Evolutionary conservation across 805 yeast species (phyloP).

Genomic region (Cyberlindnera euphorbiae): DNA sequence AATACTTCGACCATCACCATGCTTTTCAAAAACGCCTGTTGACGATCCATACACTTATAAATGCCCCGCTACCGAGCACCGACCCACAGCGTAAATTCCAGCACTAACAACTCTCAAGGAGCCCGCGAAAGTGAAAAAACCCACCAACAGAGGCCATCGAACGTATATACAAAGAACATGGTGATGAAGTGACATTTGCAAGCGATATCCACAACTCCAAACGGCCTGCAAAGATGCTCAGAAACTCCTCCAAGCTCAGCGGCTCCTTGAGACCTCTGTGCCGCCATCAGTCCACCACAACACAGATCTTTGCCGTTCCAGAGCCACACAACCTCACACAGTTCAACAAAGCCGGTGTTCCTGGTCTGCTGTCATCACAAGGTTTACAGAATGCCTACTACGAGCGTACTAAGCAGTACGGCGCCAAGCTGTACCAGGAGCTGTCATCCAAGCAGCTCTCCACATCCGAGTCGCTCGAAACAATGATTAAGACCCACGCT

Average conservation of each 20-base stretch:
- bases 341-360: constrained; percentile 33
- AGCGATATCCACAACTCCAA: background rate
- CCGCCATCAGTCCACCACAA: background rate
- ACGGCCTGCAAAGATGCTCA: constrained; percentile 6
- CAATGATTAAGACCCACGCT: constrained; percentile 25
- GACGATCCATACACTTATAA: no score
- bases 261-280: constrained; percentile 5
- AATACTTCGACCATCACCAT: no score
- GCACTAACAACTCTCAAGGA: constrained; percentile 15
- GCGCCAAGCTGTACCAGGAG: constrained; percentile 12
- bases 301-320: constrained; percentile 8
- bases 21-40: no score
- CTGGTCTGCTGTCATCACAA: constrained; percentile 43
- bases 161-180: background rate
- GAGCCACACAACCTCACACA: constrained; percentile 8
- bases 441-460: constrained; percentile 1
- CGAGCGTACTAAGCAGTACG: constrained; percentile 36
- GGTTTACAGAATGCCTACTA: constrained; percentile 51
- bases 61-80: no score
- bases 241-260: background rate
- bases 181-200: background rate
- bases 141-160: background rate
- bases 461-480: constrained; percentile 13
- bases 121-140: constrained; percentile 11
- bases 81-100: constrained; percentile 18